Percentiles rank a stretch among this genome's conserved stretches.
phyloP scores from a whole-genome alignment of 2,329 filamentous ascomycete species.

The Ascosphaera pollenicola region DNA sequence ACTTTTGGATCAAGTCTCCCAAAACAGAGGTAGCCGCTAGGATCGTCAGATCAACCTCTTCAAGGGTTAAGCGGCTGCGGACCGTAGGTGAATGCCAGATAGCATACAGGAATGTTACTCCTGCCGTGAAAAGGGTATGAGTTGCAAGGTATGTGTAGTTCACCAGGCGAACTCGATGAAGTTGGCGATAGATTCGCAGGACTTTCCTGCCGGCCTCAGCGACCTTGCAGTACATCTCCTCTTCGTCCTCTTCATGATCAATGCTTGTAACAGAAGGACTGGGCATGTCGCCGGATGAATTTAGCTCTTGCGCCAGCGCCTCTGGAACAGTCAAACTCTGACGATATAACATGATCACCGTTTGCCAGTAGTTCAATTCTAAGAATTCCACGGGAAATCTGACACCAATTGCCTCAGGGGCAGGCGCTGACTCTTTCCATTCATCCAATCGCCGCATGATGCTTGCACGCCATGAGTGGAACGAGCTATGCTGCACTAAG shows the following conservation, averaged over 20 bases:
- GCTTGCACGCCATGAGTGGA: conserved; percentile 70
- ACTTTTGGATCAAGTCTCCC: conserved; percentile 78
- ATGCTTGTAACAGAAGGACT: conserved; percentile 28
- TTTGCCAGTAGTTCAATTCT: conserved; percentile 94
- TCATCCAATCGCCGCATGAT: conserved; percentile 64
- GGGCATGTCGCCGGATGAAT: conserved; percentile 33
- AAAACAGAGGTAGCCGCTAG: conserved; percentile 83
- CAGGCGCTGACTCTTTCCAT: conserved; percentile 71
- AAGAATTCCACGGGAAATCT: conserved; percentile 76
- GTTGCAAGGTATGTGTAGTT: conserved; percentile 94
- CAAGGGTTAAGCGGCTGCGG: conserved; percentile 64
- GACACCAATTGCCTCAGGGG: conserved; percentile 59
- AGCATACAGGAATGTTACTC: conserved; percentile 81
- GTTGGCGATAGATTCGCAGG: conserved; percentile 67
- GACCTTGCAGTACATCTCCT: conserved; percentile 80
- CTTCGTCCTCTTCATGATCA: conserved; percentile 46
- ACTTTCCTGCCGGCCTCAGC: conserved; percentile 90
- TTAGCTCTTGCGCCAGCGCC: conserved; percentile 59
- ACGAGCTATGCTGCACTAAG: conserved; percentile 60
- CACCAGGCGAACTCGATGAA: conserved; percentile 71
- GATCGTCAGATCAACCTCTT: conserved; percentile 95
- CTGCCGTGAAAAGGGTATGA: conserved; percentile 90
- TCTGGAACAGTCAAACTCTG: conserved; percentile 74
- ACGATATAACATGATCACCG: conserved; percentile 84
- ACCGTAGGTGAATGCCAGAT: conserved; percentile 92